phyloP scores from a whole-genome alignment of 495 filamentous ascomycete genomes.

The Podospora sp. region DNA sequence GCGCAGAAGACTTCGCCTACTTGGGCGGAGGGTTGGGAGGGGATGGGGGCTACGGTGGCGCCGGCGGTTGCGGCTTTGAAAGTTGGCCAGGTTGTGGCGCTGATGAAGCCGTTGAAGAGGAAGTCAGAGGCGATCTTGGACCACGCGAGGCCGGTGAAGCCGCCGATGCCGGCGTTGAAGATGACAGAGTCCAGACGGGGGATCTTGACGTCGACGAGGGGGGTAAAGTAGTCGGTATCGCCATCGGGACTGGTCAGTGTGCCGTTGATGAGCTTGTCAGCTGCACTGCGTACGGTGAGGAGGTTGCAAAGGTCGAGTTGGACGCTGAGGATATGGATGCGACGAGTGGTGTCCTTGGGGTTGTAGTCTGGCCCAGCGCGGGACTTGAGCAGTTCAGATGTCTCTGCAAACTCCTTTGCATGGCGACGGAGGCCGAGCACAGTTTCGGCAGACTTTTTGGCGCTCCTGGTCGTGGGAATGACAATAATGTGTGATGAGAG shows the following conservation, averaged over 20 bases:
- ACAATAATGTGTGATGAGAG: conserved; percentile 63
- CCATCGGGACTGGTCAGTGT: conserved; percentile 49
- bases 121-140: conserved; percentile 58
- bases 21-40: conserved; percentile 10
- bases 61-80: conserved; percentile 72
- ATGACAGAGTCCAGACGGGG: conserved; percentile 78
- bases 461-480: conserved; percentile 66
- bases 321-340: conserved; percentile 59
- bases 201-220: conserved; percentile 49
- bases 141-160: conserved; percentile 82
- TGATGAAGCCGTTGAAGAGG: conserved; percentile 61
- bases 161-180: conserved; percentile 89
- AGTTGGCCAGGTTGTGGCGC: conserved; percentile 73
- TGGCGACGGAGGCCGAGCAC: conserved; percentile 56
- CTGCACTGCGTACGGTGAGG: conserved; percentile 48
- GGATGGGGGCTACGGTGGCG: conserved; percentile 48
- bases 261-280: conserved; percentile 51
- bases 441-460: conserved; percentile 62
- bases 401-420: conserved; percentile 46
- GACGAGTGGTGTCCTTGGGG: conserved; percentile 45
- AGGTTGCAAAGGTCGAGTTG: conserved; percentile 61
- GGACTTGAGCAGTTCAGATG: conserved; percentile 38
- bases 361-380: conserved; percentile 47
- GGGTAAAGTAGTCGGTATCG: conserved; percentile 39
- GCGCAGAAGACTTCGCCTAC: conserved; percentile 84